Conservation (phyloP, 352 stramenopile species). For the Pythium dissotocum region DNA sequence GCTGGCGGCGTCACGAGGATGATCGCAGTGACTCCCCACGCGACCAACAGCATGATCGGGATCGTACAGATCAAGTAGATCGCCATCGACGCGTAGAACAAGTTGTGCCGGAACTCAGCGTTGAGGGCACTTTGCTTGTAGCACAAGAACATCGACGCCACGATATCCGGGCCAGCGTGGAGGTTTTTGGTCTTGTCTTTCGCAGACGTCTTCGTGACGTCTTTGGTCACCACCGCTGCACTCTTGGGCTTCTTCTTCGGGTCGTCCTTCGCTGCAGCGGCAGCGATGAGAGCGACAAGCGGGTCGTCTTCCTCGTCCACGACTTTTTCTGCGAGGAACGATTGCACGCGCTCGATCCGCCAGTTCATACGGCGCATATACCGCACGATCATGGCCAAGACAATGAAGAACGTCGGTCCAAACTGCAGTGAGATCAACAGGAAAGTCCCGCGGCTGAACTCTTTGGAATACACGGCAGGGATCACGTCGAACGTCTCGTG, state of each 20-base stretch:
- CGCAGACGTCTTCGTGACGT: neutral
- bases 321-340: conserved; percentile 71
- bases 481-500: conserved; percentile 64
- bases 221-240: neutral
- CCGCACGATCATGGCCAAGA: conserved; percentile 48
- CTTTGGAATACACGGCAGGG: conserved; percentile 66
- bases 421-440: conserved; percentile 62
- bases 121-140: conserved; percentile 66
- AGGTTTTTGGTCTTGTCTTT: conserved; percentile 18
- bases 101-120: conserved; percentile 66
- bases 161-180: conserved; percentile 46
- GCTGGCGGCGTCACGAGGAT: conserved; percentile 68
- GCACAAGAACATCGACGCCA: conserved; percentile 79
- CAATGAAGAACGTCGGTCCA: conserved; percentile 39
- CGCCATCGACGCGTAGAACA: conserved; percentile 71
- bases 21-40: conserved; percentile 75
- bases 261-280: neutral
- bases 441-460: conserved; percentile 67
- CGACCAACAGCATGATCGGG: conserved; percentile 61
- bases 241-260: conserved; percentile 13
- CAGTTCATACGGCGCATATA: conserved; percentile 82
- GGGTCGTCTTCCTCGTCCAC: conserved; percentile 24
- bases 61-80: conserved; percentile 56
- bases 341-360: conserved; percentile 77
- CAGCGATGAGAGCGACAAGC: conserved; percentile 11